Evolutionary conservation across 2,329 filamentous ascomycete species (phyloP).

Genomic region (Xylaria sp.): DNA sequence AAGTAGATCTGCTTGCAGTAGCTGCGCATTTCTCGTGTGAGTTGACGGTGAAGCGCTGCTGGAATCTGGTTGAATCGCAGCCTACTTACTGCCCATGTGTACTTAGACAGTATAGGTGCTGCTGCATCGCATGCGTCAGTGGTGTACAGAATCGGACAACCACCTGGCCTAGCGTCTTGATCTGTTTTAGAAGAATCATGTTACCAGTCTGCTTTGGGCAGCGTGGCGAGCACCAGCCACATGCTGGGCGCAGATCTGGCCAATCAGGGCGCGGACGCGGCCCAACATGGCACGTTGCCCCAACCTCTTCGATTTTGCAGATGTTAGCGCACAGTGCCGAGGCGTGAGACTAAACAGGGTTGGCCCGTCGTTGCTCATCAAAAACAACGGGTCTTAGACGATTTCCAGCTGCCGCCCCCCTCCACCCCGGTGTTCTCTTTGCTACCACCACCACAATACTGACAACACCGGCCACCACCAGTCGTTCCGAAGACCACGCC

Average conservation of each 20-base stretch:
- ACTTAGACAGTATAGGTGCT: not conserved
- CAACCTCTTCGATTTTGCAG: constrained; percentile 30
- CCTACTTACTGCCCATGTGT: too few relatives aligned
- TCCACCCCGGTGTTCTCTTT: constrained; percentile 23
- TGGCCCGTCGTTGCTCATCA: constrained; percentile 29
- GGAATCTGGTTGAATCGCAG: too few relatives aligned
- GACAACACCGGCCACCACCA: not conserved
- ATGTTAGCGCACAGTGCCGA: constrained; percentile 20
- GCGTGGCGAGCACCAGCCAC: constrained; percentile 25
- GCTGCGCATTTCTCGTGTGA: too few relatives aligned
- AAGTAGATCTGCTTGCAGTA: too few relatives aligned
- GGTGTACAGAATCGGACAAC: not conserved
- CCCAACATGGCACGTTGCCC: constrained; percentile 18
- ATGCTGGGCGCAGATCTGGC: constrained; percentile 2
- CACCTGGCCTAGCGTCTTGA: not conserved
- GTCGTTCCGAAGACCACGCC: not conserved
- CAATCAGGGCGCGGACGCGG: constrained; percentile 11
- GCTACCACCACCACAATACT: constrained; percentile 2
- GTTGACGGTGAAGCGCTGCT: too few relatives aligned
- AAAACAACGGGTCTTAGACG: constrained; percentile 24
- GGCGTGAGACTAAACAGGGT: constrained; percentile 21
- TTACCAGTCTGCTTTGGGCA: constrained; percentile 21
- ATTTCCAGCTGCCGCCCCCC: constrained; percentile 28
- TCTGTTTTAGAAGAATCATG: constrained; percentile 4
- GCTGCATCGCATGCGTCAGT: not conserved